Evolutionary conservation across 2,329 filamentous ascomycete genomes (phyloP).

Genomic region (Didymella segeticola): DNA sequence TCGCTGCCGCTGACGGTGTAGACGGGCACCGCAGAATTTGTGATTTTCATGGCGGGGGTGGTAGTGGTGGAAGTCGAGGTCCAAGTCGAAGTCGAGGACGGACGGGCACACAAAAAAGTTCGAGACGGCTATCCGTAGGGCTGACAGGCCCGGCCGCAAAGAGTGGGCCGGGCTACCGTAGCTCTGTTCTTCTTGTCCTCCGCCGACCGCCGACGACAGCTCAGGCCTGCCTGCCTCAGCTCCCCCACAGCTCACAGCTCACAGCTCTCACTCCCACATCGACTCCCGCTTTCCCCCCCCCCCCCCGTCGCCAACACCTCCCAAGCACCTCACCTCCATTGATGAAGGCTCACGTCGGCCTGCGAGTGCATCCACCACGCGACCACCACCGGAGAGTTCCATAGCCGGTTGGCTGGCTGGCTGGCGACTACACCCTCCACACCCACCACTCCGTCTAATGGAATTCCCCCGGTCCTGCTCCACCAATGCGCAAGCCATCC

Average conservation of each 20-base stretch:
- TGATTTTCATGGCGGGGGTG: conserved; percentile 72
- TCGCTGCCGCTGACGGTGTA: conserved; percentile 95
- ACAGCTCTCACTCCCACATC: no score
- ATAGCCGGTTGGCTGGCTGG: conserved; percentile 42
- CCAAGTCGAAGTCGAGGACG: background rate
- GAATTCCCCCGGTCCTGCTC: conserved; percentile 48
- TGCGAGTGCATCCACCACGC: conserved; percentile 44
- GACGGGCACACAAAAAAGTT: background rate
- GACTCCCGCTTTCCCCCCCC: background rate
- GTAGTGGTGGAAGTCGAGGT: no score
- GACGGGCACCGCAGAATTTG: conserved; percentile 82
- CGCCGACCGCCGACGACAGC: background rate
- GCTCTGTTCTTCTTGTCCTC: no score
- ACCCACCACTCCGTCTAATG: conserved; percentile 47
- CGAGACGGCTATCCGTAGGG: no score
- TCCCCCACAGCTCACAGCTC: no score
- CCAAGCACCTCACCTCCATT: no score
- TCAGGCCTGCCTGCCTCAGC: no score
- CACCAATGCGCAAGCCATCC: conserved; percentile 50
- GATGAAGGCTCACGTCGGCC: conserved; percentile 47
- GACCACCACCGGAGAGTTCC: conserved; percentile 49
- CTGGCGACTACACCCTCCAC: no score
- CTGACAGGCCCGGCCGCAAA: no score
- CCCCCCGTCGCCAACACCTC: conserved; percentile 24
- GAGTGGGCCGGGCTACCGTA: no score